Evolutionary conservation across 2,329 filamentous ascomycete species (phyloP).

Genomic region (Hypoxylon sp.): DNA sequence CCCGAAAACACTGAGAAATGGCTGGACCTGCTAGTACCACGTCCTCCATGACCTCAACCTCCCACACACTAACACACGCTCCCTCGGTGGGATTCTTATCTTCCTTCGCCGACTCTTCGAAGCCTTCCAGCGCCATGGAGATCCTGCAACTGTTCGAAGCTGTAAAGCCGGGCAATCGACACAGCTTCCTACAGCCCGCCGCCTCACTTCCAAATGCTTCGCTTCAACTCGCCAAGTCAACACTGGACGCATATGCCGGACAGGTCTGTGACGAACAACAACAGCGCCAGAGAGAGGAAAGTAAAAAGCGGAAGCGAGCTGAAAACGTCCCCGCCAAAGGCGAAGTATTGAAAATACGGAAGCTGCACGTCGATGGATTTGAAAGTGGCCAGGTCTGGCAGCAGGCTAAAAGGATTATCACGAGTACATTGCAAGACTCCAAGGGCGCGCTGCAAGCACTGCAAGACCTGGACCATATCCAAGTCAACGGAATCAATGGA

Average conservation of each 20-base stretch:
- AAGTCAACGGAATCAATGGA: slow-evolving; percentile 55
- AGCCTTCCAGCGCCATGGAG: slow-evolving; percentile 48
- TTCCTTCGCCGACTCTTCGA: slow-evolving; percentile 46
- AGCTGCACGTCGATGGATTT: slow-evolving; percentile 87
- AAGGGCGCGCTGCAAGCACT: slow-evolving; percentile 57
- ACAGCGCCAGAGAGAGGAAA: slow-evolving; percentile 69
- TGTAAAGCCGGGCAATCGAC: slow-evolving; percentile 67
- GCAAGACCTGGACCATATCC: slow-evolving; percentile 61
- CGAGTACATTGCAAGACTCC: slow-evolving; percentile 59
- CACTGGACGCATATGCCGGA: slow-evolving; percentile 78
- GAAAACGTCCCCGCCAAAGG: slow-evolving; percentile 53
- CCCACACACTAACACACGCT: slow-evolving; percentile 66
- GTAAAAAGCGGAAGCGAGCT: slow-evolving; percentile 78
- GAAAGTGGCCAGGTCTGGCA: slow-evolving; percentile 92
- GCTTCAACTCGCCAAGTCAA: slow-evolving; percentile 78
- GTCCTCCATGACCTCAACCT: slow-evolving; percentile 70
- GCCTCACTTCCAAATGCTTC: slow-evolving; percentile 72
- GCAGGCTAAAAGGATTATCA: slow-evolving; percentile 85
- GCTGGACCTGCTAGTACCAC: slow-evolving; percentile 56
- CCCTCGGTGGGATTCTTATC: slow-evolving; percentile 53
- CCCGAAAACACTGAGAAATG: slow-evolving; percentile 39
- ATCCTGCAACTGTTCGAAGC: slow-evolving; percentile 62
- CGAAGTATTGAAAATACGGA: slow-evolving; percentile 76
- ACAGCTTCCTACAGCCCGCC: slow-evolving; percentile 79
- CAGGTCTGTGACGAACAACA: slow-evolving; percentile 78